Percentiles rank a stretch among this genome's conserved stretches.
Evolutionary conservation across 2,329 filamentous ascomycete genomes (phyloP).

Genomic region (Sporothrix luriei): DNA sequence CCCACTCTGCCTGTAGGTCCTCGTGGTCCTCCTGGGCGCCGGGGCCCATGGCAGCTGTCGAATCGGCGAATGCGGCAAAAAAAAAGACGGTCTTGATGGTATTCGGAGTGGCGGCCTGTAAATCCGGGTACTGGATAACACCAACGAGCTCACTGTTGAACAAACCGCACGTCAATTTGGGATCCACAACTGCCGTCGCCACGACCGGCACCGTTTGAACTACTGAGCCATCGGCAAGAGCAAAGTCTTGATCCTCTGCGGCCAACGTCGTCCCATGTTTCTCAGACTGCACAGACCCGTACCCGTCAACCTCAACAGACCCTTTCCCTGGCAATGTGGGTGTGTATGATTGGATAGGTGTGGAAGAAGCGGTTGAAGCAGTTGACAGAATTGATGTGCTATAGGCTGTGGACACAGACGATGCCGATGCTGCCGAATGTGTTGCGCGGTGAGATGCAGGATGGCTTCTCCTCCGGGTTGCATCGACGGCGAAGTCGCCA

Average conservation of each 20-base stretch:
- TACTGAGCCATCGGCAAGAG: neutral
- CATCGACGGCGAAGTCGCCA: slow-evolving; percentile 18
- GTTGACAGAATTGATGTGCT: slow-evolving; percentile 23
- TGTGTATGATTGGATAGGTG: neutral
- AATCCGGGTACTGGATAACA: slow-evolving; percentile 45
- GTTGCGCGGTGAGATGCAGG: slow-evolving; percentile 59
- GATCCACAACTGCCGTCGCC: slow-evolving; percentile 26
- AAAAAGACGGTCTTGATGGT: slow-evolving; percentile 48
- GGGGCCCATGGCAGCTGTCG: slow-evolving; percentile 29
- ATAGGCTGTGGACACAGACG: slow-evolving; percentile 54
- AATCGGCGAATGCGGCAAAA: slow-evolving; percentile 43
- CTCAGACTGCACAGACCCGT: neutral
- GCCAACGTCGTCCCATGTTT: neutral
- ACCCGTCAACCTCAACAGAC: neutral
- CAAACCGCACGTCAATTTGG: slow-evolving; percentile 40
- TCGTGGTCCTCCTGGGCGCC: slow-evolving; percentile 36
- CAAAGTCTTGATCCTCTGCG: neutral
- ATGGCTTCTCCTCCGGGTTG: slow-evolving; percentile 24
- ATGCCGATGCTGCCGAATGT: slow-evolving; percentile 86
- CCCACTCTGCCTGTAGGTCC: slow-evolving; percentile 34
- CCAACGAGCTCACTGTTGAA: slow-evolving; percentile 46
- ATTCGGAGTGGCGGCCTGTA: slow-evolving; percentile 40
- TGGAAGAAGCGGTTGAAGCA: neutral
- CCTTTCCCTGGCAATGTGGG: neutral
- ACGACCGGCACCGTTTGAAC: neutral